Base-by-base conservation (phyloP, 108 stramenopile species). In the Skeletonema marinoi region DNA sequence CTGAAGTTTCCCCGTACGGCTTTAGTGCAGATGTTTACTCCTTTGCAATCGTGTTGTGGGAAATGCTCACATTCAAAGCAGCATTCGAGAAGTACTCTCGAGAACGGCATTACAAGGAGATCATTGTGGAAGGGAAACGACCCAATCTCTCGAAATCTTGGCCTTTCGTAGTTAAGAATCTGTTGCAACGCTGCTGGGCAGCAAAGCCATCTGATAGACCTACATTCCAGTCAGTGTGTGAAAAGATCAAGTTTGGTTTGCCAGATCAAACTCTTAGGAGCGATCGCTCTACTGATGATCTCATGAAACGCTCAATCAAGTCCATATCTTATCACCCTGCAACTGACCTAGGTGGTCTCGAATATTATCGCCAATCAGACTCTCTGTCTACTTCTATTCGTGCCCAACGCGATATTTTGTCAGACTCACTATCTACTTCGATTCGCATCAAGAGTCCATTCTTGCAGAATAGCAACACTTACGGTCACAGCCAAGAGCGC, bases 31-130 rank as follows among this genome's bases (percentile, higher is more conserved):
- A 81, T 42, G 68, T 76, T 13, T 81, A 76, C 33, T 65, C 63
- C 29, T 81, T 74, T 58, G 80, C 74, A 25, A 71, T 73, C 7
- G 4, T 81, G 60, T 2, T 81, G 10, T 81, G 80, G 80, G 74
- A 81, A 58, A 70, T 81, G 74, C 36, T 75, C 30, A 39, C 80
- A 33, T 60, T 81, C 11, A 75, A 70, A 58, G n/a, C 62, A 32
- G 74, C 80, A 5, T 81, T 60, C 58, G 30, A 81, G 6, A 75
- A 70, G 29, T 79, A 68, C 60, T 48, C 65, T 5, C 72, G 78
- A n/a, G 32, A 65, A 9, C 36, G 41, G 14, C 78, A 79, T 50
- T 73, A 46, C 42, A 68, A 74, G 58, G 66, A 74, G 38, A 71
- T 79, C 19, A 29, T 79, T 16, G 73, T 73, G 10, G 73, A 79